Evolutionary conservation across 129 eudicot genomes (phyloP).

Genomic region (Pittosporum tobira): DNA sequence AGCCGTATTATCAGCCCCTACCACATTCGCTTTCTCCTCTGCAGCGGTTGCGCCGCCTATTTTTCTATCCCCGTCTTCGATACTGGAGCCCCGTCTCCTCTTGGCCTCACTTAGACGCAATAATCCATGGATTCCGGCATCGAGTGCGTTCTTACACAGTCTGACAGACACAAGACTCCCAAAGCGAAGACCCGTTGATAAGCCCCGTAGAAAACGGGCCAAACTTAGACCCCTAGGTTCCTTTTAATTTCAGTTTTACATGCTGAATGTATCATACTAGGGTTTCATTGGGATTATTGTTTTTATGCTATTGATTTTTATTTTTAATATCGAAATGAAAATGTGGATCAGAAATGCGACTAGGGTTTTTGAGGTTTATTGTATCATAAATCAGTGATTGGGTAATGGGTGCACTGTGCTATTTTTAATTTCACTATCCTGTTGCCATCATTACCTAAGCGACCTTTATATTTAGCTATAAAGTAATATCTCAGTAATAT

Average conservation of each 20-base stretch:
- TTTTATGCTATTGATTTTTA: not conserved
- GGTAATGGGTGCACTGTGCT: too few species aligned
- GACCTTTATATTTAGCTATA: too few species aligned
- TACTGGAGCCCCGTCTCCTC: constrained; percentile 23
- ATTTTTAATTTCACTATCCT: too few species aligned
- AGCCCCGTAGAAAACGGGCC: constrained; percentile 69
- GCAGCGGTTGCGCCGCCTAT: constrained; percentile 17
- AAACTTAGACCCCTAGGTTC: constrained; percentile 70
- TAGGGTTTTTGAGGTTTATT: too few species aligned
- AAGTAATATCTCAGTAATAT: too few species aligned
- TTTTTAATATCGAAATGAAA: too few species aligned
- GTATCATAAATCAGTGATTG: too few species aligned
- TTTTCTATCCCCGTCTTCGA: constrained; percentile 7
- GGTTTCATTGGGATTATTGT: not conserved
- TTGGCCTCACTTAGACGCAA: constrained; percentile 22
- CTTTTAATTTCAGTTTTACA: not conserved
- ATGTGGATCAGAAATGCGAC: too few species aligned
- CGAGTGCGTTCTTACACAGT: constrained; percentile 48
- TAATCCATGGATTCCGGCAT: constrained; percentile 35
- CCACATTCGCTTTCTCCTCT: constrained; percentile 25
- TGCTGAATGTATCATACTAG: not conserved
- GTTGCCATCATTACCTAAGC: too few species aligned
- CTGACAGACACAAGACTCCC: constrained; percentile 71
- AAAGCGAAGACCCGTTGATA: constrained; percentile 59
- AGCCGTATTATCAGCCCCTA: constrained; percentile 27